Evolutionary conservation across 2,329 filamentous ascomycete genomes (phyloP).

Genomic region (Nemania diffusa): DNA sequence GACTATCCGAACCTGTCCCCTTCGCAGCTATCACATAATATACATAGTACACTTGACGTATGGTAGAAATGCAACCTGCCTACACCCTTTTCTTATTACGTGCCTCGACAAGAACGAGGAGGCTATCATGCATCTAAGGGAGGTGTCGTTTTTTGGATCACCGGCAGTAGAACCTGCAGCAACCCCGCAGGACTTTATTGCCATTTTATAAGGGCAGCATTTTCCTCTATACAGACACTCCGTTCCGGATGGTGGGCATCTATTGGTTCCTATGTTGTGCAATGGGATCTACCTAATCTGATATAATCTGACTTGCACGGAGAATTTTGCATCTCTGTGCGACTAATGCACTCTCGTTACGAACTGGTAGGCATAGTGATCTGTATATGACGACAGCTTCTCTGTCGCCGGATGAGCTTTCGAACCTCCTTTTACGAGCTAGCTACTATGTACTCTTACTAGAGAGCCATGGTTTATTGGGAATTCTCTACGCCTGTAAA

Average conservation of each 20-base stretch:
- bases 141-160: not conserved
- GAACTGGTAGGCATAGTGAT: not conserved
- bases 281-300: not conserved
- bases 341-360: not conserved
- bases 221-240: not conserved
- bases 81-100: not conserved
- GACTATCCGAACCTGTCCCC: not conserved
- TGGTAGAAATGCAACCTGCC: not conserved
- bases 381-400: too few relatives aligned
- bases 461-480: too few relatives aligned
- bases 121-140: not conserved
- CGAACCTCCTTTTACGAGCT: too few relatives aligned
- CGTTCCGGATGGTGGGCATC: not conserved
- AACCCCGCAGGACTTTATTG: slow-evolving; percentile 1
- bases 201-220: not conserved
- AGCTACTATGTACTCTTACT: too few relatives aligned
- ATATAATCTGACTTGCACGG: not conserved
- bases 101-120: not conserved
- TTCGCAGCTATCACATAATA: not conserved
- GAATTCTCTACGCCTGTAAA: too few relatives aligned
- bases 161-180: not conserved
- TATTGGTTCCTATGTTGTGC: not conserved
- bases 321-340: not conserved
- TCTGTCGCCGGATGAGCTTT: too few relatives aligned
- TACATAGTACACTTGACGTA: not conserved